Evolutionary conservation across 192 early-diverging fungal species (phyloP), one percentile per base, ranked within the genome.

Genomic region (Linnemannia zychae): DNA sequence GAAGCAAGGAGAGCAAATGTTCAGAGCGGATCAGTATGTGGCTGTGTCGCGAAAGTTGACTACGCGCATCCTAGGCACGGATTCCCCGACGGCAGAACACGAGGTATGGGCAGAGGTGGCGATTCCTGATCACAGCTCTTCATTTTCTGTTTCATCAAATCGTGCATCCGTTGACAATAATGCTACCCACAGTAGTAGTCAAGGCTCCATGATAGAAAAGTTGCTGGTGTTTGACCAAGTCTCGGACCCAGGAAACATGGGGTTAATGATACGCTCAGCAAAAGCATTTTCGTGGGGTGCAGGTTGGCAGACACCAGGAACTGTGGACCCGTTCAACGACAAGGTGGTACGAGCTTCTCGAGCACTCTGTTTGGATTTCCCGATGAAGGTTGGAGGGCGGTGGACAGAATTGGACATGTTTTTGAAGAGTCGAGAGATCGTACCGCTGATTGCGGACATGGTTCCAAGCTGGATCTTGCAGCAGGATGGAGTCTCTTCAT

Each of bases 71-170:
- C 72, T 92, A 18, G 89, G 91, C 5, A 88, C 88, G 20, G 81
- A 84, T n/a, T 89, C 91, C 5, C 68, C 60, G 15, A 78, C 88
- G 0, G 52, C 74, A 1, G 70, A 72, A 5, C 87, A 89, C 34
- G 90, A 92, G 65, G 75, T 92, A 15, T 91, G 81, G 77, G 91
- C 91, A 1, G 89, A 90, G 66, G 82, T 90, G 0, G 60, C 67
- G 2, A 85, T 90, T 50, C 91, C 91, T 1, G 66, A 89, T 47
- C 49, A 72, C 40, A 49, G 53, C 12, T 16, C 31, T 17, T 47
- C 76, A 18, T 84, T 72, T 57, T 63, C 53, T 28, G 46, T 53
- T 74, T 5, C 72, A 12, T 24, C 74, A 67, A 4, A 16, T 69
- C 13, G 28, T 0, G 36, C 13, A 1, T 5, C 36, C 34, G 13